Evolutionary conservation across 495 filamentous ascomycete species (phyloP).

Genomic region (Aspergillus nidulans): DNA sequence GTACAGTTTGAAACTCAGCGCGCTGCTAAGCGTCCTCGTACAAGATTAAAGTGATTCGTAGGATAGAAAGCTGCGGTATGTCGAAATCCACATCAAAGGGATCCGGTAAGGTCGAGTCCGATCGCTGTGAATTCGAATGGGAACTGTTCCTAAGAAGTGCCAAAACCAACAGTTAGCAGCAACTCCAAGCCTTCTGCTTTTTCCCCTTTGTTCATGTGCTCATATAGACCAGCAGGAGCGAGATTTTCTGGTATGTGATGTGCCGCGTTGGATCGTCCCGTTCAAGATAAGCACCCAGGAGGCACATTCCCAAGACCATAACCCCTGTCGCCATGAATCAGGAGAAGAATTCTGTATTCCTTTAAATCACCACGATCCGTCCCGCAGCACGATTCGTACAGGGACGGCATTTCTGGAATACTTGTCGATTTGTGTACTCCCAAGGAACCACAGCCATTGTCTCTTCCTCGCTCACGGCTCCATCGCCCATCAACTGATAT

Average conservation of each 20-base stretch:
- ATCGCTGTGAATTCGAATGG: conserved; percentile 11
- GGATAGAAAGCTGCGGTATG: conserved; percentile 12
- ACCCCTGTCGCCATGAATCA: conserved; percentile 15
- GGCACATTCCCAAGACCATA: conserved; percentile 9
- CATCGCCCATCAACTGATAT: background rate
- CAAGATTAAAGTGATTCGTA: conserved; percentile 14
- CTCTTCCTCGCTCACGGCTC: background rate
- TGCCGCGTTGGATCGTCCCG: conserved; percentile 12
- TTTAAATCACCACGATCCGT: background rate
- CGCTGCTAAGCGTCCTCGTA: conserved; percentile 22
- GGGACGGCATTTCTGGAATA: background rate
- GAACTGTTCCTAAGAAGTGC: conserved; percentile 14
- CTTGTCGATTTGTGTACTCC: conserved; percentile 1
- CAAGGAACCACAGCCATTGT: conserved; percentile 4
- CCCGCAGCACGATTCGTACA: conserved; percentile 5
- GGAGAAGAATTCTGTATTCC: conserved; percentile 5
- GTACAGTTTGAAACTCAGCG: conserved; percentile 35
- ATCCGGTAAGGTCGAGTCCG: conserved; percentile 18
- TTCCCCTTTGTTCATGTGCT: background rate
- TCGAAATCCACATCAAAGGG: conserved; percentile 26
- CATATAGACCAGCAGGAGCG: background rate
- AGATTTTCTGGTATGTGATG: conserved; percentile 17
- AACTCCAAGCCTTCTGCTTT: background rate
- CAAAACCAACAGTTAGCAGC: conserved; percentile 4
- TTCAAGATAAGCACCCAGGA: conserved; percentile 14